Evolutionary conservation across 805 yeast genomes (phyloP).

Genomic region (Candida arabinofermentans): DNA sequence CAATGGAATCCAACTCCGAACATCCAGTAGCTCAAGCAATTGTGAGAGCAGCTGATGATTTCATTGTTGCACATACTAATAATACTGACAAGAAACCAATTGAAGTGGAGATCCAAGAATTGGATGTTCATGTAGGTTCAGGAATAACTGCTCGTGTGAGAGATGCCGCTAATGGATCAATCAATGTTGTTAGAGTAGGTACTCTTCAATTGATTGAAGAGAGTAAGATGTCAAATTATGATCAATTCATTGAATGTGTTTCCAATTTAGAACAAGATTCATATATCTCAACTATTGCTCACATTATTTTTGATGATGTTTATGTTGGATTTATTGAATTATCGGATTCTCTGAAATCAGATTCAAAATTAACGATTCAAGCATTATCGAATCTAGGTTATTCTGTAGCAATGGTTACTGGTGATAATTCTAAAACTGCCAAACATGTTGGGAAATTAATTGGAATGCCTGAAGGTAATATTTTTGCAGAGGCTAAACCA

Average conservation of each 20-base stretch:
- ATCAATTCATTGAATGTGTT: conserved; percentile 14
- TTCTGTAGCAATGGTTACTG: conserved; percentile 82
- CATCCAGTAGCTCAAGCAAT: conserved; percentile 87
- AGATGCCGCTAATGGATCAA: conserved; percentile 1
- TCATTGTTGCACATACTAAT: conserved; percentile 2
- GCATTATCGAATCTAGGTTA: conserved; percentile 50
- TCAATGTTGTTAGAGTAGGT: conserved; percentile 47
- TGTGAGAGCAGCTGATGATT: conserved; percentile 28
- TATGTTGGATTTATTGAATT: conserved; percentile 66
- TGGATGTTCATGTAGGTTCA: conserved; percentile 39
- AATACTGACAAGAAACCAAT: background rate
- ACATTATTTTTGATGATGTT: conserved; percentile 49
- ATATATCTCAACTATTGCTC: conserved; percentile 26
- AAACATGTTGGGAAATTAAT: conserved; percentile 57
- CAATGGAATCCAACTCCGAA: conserved; percentile 68
- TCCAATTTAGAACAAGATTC: conserved; percentile 6
- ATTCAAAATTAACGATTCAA: conserved; percentile 57
- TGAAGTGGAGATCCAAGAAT: conserved; percentile 27
- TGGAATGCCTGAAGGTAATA: conserved; percentile 60
- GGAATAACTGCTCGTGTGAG: conserved; percentile 40
- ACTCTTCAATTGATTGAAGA: conserved; percentile 39
- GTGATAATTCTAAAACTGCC: conserved; percentile 71
- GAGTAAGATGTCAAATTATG: conserved; percentile 15
- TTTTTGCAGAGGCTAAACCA: conserved; percentile 77
- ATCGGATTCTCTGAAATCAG: conserved; percentile 62